These are phyloP conservation scores for Pyrenula massariospora DNA, from an alignment of 495 filamentous ascomycete species.

Conservation along the genomic window DNA sequence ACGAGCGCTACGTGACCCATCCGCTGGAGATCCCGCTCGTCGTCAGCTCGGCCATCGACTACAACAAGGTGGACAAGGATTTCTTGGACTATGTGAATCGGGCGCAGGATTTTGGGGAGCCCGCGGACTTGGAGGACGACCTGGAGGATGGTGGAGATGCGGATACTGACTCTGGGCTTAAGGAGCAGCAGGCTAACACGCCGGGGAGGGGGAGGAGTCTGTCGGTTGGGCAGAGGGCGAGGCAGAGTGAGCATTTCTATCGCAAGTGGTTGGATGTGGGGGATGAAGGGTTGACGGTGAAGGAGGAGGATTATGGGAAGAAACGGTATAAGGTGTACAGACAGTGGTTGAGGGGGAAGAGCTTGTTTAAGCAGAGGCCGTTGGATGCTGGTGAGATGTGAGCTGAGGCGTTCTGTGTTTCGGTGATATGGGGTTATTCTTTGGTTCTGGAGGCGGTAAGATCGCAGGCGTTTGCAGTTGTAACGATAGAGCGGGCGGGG, in stretches of 20 bases:
- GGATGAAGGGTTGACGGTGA: slow-evolving; percentile 80
- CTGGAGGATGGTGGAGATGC: slow-evolving; percentile 3
- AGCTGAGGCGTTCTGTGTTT: no score
- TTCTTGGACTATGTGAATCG: slow-evolving; percentile 62
- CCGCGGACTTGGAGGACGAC: no score
- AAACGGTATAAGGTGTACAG: slow-evolving; percentile 93
- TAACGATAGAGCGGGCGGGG: no score
- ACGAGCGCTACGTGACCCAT: slow-evolving; percentile 82
- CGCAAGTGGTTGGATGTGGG: slow-evolving; percentile 60
- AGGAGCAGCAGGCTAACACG: slow-evolving; percentile 34
- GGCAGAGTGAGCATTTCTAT: slow-evolving; percentile 62
- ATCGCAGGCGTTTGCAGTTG: no score
- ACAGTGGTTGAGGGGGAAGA: slow-evolving; percentile 89
- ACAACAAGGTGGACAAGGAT: slow-evolving; percentile 44
- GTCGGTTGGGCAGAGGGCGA: not conserved
- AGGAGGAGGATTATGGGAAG: slow-evolving; percentile 69
- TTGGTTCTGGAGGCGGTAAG: not conserved
- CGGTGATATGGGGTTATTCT: not conserved
- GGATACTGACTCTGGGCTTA: no score
- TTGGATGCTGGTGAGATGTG: not conserved
- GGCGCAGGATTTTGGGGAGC: slow-evolving; percentile 29
- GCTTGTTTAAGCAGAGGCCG: slow-evolving; percentile 75
- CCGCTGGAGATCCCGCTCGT: slow-evolving; percentile 84
- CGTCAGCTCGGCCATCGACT: slow-evolving; percentile 54
- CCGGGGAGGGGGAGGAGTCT: not conserved